phyloP scores from a whole-genome alignment of 1,139 yeast species.

The Meyerozyma sp. region DNA sequence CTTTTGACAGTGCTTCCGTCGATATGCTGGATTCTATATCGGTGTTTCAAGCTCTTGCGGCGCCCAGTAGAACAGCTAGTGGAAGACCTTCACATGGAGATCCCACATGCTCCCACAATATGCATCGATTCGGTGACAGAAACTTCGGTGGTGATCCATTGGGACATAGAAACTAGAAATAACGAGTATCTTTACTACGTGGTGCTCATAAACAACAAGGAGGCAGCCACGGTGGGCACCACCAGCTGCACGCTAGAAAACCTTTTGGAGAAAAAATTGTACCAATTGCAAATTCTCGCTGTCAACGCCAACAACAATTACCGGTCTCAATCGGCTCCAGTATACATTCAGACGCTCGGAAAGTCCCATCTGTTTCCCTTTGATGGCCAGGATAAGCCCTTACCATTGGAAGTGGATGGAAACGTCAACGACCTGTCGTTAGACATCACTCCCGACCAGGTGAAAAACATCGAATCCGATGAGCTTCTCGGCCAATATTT shows the following conservation, averaged over 20 bases:
- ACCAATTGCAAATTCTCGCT: slow-evolving; percentile 37
- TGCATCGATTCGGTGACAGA: slow-evolving; percentile 34
- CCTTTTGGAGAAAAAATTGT: slow-evolving; percentile 22
- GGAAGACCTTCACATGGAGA: slow-evolving; percentile 33
- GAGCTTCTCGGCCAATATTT: slow-evolving; percentile 20
- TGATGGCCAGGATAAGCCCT: neutral
- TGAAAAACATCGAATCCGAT: slow-evolving; percentile 13
- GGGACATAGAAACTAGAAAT: slow-evolving; percentile 33
- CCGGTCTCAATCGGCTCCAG: slow-evolving; percentile 30
- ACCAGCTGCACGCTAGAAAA: slow-evolving; percentile 35
- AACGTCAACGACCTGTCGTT: slow-evolving; percentile 4
- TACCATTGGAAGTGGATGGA: neutral
- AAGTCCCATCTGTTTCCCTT: neutral
- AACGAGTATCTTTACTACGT: slow-evolving; percentile 34
- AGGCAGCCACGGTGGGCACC: slow-evolving; percentile 34
- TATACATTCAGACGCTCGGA: slow-evolving; percentile 16
- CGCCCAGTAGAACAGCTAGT: slow-evolving; percentile 36
- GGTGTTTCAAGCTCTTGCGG: slow-evolving; percentile 30
- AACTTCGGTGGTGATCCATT: slow-evolving; percentile 32
- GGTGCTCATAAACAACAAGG: slow-evolving; percentile 31
- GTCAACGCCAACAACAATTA: slow-evolving; percentile 34
- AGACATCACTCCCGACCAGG: slow-evolving; percentile 13
- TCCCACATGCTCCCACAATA: slow-evolving; percentile 37
- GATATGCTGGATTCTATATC: slow-evolving; percentile 36
- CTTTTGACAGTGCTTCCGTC: slow-evolving; percentile 41